Conservation (phyloP, 768 basidiomycete species). For the Lentinula boryana region DNA sequence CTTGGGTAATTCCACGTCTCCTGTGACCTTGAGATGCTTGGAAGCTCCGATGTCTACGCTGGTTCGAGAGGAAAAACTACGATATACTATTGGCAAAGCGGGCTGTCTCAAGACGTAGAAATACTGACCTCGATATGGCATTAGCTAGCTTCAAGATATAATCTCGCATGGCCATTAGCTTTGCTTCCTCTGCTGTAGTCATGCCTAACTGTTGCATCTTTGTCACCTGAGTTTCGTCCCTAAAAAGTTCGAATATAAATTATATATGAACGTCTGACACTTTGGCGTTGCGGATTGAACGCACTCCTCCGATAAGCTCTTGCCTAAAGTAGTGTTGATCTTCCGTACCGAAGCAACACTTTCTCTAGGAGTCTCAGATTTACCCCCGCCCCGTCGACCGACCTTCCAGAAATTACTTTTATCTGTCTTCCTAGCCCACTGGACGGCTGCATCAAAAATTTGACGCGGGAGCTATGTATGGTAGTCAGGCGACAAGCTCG, state of each 20-base stretch:
- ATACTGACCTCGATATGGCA: slow-evolving; percentile 63
- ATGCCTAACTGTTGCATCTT: slow-evolving; percentile 88
- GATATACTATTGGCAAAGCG: not conserved
- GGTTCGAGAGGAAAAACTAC: slow-evolving; percentile 63
- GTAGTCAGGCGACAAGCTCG: not conserved
- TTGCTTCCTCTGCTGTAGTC: slow-evolving; percentile 73
- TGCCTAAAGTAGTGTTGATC: slow-evolving; percentile 35
- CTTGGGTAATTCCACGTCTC: slow-evolving; percentile 76
- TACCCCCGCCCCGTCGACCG: slow-evolving; percentile 21
- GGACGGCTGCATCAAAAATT: slow-evolving; percentile 78
- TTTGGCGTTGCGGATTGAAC: slow-evolving; percentile 16
- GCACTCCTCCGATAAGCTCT: slow-evolving; percentile 72
- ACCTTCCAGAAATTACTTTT: slow-evolving; percentile 75
- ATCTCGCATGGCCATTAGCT: slow-evolving; percentile 83
- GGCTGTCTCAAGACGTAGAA: not conserved
- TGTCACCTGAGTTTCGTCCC: slow-evolving; percentile 70
- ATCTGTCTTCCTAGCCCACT: slow-evolving; percentile 85
- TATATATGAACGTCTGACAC: not conserved
- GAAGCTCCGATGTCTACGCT: slow-evolving; percentile 59
- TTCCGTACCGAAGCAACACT: slow-evolving; percentile 65
- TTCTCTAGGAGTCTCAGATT: slow-evolving; percentile 64
- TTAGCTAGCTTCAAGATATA: slow-evolving; percentile 83
- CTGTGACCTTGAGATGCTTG: slow-evolving; percentile 54
- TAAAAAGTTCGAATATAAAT: slow-evolving; percentile 22
- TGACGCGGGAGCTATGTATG: slow-evolving; percentile 47